Evolutionary conservation across 345 rosid genomes (phyloP).

Genomic region (Boechera divaricarpa): DNA sequence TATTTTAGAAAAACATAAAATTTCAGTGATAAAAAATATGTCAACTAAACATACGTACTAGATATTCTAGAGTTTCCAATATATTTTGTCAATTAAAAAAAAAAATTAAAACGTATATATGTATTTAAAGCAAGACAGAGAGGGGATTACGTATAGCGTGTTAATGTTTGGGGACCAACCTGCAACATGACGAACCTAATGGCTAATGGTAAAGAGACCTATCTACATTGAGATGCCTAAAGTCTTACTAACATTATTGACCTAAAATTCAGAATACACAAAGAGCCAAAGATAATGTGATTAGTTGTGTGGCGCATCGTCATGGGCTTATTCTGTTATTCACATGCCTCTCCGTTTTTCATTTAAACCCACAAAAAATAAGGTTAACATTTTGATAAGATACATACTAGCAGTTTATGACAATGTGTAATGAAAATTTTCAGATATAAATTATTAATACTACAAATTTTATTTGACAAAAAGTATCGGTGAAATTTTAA

Average conservation of each 20-base stretch:
- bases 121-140: slow-evolving; percentile 9
- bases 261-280: slow-evolving; percentile 25
- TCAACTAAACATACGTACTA: neutral
- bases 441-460: neutral
- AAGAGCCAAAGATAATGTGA: slow-evolving; percentile 25
- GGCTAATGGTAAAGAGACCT: slow-evolving; percentile 38
- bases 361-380: neutral
- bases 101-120: neutral
- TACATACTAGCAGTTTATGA: neutral
- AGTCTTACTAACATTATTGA: slow-evolving; percentile 41
- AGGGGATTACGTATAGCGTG: slow-evolving; percentile 24
- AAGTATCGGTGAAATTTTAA: neutral
- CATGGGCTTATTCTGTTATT: slow-evolving; percentile 32
- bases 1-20: no score
- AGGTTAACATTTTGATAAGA: neutral
- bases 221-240: slow-evolving; percentile 43
- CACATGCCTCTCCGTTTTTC: slow-evolving; percentile 20
- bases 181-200: slow-evolving; percentile 32
- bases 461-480: neutral
- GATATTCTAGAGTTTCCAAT: neutral
- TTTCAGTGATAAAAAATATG: neutral
- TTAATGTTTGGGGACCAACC: slow-evolving; percentile 43
- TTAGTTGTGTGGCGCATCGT: slow-evolving; percentile 35
- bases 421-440: neutral
- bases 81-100: neutral